phyloP scores from a whole-genome alignment of 2,329 filamentous ascomycete species.

The Talaromyces verruculosus region DNA sequence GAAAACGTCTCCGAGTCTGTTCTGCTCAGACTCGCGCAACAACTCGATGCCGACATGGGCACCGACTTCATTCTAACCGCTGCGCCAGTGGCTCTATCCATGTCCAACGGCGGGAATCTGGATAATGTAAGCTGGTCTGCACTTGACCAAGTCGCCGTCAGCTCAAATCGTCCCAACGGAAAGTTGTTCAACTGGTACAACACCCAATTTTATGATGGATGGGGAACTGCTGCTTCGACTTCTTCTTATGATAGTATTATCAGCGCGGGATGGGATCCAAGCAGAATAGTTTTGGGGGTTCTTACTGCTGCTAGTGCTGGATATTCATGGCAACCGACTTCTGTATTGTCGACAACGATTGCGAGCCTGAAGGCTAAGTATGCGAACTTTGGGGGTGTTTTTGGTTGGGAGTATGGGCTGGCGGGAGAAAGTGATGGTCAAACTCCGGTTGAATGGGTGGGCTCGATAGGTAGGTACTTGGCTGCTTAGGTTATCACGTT shows the following conservation, averaged over 20 bases:
- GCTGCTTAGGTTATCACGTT: constrained; percentile 41
- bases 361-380: constrained; percentile 55
- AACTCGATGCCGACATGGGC: constrained; percentile 64
- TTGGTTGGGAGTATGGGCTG: constrained; percentile 81
- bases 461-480: constrained; percentile 4
- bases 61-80: constrained; percentile 63
- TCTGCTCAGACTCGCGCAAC: constrained; percentile 46
- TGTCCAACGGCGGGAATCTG: constrained; percentile 52
- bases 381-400: constrained; percentile 70
- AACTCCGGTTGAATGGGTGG: constrained; percentile 12
- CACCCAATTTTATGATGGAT: constrained; percentile 79
- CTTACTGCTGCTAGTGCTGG: constrained; percentile 71
- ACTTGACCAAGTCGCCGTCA: constrained; percentile 53
- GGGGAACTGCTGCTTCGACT: constrained; percentile 61
- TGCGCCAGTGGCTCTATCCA: constrained; percentile 68
- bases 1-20: constrained; percentile 41
- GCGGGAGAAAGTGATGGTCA: constrained; percentile 40
- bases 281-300: constrained; percentile 70
- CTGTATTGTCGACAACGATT: constrained; percentile 54
- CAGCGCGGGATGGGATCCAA: constrained; percentile 60
- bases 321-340: constrained; percentile 56
- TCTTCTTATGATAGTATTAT: constrained; percentile 54
- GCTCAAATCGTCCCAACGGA: constrained; percentile 47
- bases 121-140: constrained; percentile 73
- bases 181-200: constrained; percentile 72